phyloP scores from a whole-genome alignment of 257 asterid species.

The Agastache rugosa region DNA sequence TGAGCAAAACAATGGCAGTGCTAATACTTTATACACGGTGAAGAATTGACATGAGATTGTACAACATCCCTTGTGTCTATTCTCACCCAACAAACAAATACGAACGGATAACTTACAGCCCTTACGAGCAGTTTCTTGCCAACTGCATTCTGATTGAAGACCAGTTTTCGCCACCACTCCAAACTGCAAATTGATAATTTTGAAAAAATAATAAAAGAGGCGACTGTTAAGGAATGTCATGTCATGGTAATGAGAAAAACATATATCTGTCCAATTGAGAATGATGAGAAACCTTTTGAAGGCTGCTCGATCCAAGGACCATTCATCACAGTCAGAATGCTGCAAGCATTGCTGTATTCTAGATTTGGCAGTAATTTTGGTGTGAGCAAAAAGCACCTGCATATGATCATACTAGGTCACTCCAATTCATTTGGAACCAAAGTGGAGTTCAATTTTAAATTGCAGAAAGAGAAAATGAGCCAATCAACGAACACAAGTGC shows the following conservation, averaged over 20 bases:
- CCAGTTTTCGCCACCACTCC: constrained; percentile 85
- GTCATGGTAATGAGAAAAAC: background rate
- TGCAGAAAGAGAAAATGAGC: background rate
- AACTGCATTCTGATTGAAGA: constrained; percentile 46
- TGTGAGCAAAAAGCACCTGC: constrained; percentile 93
- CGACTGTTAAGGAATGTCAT: background rate
- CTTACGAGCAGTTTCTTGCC: constrained; percentile 41
- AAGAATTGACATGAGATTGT: background rate
- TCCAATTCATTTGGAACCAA: constrained; percentile 22
- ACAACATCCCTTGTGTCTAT: background rate
- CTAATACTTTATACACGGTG: constrained; percentile 7
- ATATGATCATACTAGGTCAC: constrained; percentile 21
- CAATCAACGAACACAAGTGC: background rate
- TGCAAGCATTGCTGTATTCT: constrained; percentile 81
- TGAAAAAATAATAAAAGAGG: background rate
- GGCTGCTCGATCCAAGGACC: constrained; percentile 96
- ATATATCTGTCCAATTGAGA: background rate
- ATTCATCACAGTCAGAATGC: constrained; percentile 79
- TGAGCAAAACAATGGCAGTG: background rate
- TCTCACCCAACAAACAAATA: background rate
- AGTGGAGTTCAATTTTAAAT: background rate
- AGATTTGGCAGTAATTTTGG: constrained; percentile 87
- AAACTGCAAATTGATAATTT: constrained; percentile 52
- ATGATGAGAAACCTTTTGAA: constrained; percentile 68
- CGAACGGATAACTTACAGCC: background rate